These are phyloP conservation scores for Sclerotinia spermophila DNA, from an alignment of 2,329 filamentous ascomycete genomes.

Conservation along the genomic window DNA sequence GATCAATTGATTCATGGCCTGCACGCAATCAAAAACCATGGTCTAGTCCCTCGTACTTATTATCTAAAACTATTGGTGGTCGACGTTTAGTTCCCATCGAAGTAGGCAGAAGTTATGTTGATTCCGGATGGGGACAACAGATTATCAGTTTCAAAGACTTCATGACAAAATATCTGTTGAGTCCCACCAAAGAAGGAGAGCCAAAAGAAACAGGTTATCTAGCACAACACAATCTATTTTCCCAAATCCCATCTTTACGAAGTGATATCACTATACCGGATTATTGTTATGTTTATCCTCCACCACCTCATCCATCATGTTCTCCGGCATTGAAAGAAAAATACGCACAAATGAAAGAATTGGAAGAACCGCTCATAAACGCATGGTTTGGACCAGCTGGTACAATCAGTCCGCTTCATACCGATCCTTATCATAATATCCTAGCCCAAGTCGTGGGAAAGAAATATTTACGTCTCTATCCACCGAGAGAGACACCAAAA, in stretches of 20 bases:
- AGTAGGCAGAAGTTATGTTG: slow-evolving; percentile 81
- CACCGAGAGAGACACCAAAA: slow-evolving; percentile 55
- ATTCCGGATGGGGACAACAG: slow-evolving; percentile 77
- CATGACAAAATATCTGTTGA: slow-evolving; percentile 43
- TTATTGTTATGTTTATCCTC: slow-evolving; percentile 72
- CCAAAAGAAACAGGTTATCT: slow-evolving; percentile 65
- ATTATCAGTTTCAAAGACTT: slow-evolving; percentile 74
- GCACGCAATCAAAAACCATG: slow-evolving; percentile 67
- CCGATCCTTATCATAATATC: slow-evolving; percentile 91
- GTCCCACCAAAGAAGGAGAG: neutral
- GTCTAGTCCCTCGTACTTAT: slow-evolving; percentile 69
- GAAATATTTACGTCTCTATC: slow-evolving; percentile 90
- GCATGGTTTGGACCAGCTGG: slow-evolving; percentile 88
- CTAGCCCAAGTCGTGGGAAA: slow-evolving; percentile 82
- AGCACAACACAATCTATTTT: slow-evolving; percentile 84
- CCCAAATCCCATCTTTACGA: slow-evolving; percentile 73
- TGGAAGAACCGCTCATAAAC: slow-evolving; percentile 68
- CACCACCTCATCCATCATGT: slow-evolving; percentile 48
- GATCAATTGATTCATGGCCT: slow-evolving; percentile 68
- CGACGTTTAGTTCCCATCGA: slow-evolving; percentile 81
- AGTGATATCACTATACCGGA: slow-evolving; percentile 78
- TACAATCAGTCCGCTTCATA: slow-evolving; percentile 90
- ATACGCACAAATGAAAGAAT: slow-evolving; percentile 40
- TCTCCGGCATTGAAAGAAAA: slow-evolving; percentile 40
- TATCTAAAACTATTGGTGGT: slow-evolving; percentile 70